Conservation (phyloP, 192 early-diverging fungal genomes). For the Coemansia sp. region DNA sequence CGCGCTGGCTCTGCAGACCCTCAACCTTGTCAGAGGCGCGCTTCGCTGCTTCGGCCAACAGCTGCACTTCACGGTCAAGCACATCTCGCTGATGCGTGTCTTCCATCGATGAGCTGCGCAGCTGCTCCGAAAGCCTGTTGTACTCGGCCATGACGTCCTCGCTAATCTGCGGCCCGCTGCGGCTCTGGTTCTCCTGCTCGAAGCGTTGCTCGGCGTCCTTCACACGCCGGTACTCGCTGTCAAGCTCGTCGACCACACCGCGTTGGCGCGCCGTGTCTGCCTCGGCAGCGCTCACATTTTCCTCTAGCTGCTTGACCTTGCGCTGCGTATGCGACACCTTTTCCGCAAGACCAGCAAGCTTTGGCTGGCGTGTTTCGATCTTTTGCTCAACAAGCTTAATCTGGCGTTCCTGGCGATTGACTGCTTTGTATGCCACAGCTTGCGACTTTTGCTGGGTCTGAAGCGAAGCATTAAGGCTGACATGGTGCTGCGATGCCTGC, state of each 20-base stretch:
- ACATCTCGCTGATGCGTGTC: conserved; percentile 71
- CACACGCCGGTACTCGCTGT: conserved; percentile 59
- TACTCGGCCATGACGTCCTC: conserved; percentile 59
- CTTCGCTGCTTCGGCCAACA: conserved; percentile 61
- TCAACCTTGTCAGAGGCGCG: conserved; percentile 62
- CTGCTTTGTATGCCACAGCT: conserved; percentile 72
- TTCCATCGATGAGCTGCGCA: conserved; percentile 63
- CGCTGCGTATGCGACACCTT: conserved; percentile 70
- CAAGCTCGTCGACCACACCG: conserved; percentile 52
- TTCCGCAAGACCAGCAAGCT: conserved; percentile 62
- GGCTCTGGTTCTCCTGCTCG: conserved; percentile 52
- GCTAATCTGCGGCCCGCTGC: conserved; percentile 38
- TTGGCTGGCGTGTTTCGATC: conserved; percentile 63
- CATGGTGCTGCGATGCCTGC: conserved; percentile 53
- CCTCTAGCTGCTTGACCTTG: conserved; percentile 65
- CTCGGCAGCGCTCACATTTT: conserved; percentile 59
- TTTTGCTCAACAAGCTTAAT: conserved; percentile 74
- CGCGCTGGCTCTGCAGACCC: conserved; percentile 52
- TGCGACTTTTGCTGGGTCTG: conserved; percentile 68
- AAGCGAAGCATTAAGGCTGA: conserved; percentile 61
- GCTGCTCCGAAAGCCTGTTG: conserved; percentile 69
- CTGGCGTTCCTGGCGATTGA: conserved; percentile 70
- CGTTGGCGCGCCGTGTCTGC: conserved; percentile 61
- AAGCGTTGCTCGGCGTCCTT: conserved; percentile 58
- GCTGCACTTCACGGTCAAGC: conserved; percentile 64